Conservation (phyloP, 2,329 filamentous ascomycete species). For the Paraconiothyrium brasiliense region DNA sequence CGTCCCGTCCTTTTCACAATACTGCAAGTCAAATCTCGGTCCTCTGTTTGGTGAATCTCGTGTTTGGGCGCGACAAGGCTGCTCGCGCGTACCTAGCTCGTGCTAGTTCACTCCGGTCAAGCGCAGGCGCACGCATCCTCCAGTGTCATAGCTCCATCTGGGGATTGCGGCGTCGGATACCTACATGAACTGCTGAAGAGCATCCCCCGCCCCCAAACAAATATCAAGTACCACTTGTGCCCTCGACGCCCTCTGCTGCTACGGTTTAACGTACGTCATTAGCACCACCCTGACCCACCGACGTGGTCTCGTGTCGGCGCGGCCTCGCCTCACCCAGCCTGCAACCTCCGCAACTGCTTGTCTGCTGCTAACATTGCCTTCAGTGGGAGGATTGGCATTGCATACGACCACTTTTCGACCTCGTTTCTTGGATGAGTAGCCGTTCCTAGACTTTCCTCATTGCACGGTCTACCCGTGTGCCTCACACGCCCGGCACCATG, state of each 20-base stretch:
- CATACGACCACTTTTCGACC: slow-evolving; percentile 24
- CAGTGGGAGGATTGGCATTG: slow-evolving; percentile 21
- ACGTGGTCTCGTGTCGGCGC: slow-evolving; percentile 26
- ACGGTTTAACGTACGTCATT: slow-evolving; percentile 19
- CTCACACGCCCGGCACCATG: slow-evolving; percentile 41
- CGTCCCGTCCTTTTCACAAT: background rate
- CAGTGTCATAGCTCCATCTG: slow-evolving; percentile 34
- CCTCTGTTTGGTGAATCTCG: background rate
- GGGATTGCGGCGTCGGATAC: slow-evolving; percentile 36
- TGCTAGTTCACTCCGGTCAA: slow-evolving; percentile 3
- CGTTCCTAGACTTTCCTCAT: slow-evolving; percentile 23
- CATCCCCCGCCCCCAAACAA: slow-evolving; percentile 15
- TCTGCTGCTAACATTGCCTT: slow-evolving; percentile 27
- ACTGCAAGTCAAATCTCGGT: slow-evolving; percentile 4
- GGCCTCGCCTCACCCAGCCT: slow-evolving; percentile 11
- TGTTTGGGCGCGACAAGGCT: slow-evolving; percentile 5
- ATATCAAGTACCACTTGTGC: slow-evolving; percentile 3
- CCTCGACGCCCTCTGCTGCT: slow-evolving; percentile 1
- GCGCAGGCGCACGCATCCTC: slow-evolving; percentile 1
- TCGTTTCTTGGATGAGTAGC: slow-evolving; percentile 38
- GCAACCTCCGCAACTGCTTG: slow-evolving; percentile 18
- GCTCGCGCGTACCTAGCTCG: slow-evolving; percentile 11
- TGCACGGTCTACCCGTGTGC: slow-evolving; percentile 3
- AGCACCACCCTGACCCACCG: slow-evolving; percentile 9
- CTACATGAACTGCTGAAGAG: slow-evolving; percentile 32